Base-by-base conservation (phyloP, 2,329 filamentous ascomycete species). In the Aspergillus pseudoviridinutans region DNA sequence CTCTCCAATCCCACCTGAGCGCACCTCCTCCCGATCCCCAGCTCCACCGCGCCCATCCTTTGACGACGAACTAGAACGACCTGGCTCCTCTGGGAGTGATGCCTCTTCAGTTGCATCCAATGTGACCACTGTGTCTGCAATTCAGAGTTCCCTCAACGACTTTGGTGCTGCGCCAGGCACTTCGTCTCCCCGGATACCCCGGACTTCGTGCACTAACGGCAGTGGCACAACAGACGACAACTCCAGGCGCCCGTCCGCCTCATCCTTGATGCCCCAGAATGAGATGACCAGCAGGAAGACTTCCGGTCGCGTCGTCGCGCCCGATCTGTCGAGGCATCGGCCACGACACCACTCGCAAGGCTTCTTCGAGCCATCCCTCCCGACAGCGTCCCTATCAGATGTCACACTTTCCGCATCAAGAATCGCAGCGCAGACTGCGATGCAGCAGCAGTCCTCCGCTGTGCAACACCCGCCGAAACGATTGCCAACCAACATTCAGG, bases 401-500 rank as follows among this genome's bases (percentile, higher is more conserved):
- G 60, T 67, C 71, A 75, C 75, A 35, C 77, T 87, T 51, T 81
- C 79, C 47, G 80, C 85, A 4, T 87, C 84, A 52, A 81, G 84
- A 65, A 87, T 88, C 61, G 86, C 86, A 17, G 86, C 86, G 28
- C 85, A 87, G 70, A 80, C 86, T 53, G 85, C 85, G 24, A 87
- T 88, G 81, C 82, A 85, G 64, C 78, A 80, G 59, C 76, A 66
- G 65, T 75, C 61, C 1, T 58, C 65, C 2, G 52, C 60, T 20
- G 61, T 73, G 6, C 74, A 74, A 44, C 73, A 76, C 60, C 74
- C 73, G 54, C 76, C 82, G 57, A 84, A 82, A 71, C 82, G 83
- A 49, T 85, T 83, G 8, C 80, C 82, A 59, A 82, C 80, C 4
- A 77, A 82, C 24, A 79, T 71, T 17, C 68, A 67, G 32, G 71